A percentile compares a stretch with the other conserved stretches of the same genome.
Conservation (phyloP, 2,329 filamentous ascomycete species). For the Chrysoporthe austroafricana region DNA sequence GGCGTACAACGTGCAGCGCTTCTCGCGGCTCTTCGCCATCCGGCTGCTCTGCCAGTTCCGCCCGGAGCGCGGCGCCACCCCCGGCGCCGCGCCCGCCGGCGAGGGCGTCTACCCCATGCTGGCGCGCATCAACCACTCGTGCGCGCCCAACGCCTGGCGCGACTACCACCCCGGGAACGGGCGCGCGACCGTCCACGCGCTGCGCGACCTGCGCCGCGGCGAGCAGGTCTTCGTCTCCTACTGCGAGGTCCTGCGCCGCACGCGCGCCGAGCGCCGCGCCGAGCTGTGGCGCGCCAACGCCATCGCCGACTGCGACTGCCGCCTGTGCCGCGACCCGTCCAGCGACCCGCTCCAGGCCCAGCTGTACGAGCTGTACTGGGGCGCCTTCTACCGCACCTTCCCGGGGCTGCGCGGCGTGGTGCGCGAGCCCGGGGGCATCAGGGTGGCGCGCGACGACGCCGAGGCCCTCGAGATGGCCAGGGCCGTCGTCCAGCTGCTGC, state of each 20-base stretch:
- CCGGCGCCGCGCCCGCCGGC: neutral
- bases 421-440: neutral
- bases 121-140: conserved; percentile 31
- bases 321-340: conserved; percentile 5
- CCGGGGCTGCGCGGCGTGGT: neutral
- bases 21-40: conserved; percentile 9
- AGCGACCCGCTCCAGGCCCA: neutral
- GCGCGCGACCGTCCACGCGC: conserved; percentile 29
- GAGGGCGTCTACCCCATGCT: conserved; percentile 15
- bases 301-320: conserved; percentile 12
- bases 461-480: conserved; percentile 11
- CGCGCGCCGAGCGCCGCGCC: neutral
- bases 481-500: conserved; percentile 8
- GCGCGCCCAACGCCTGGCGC: conserved; percentile 30
- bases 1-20: conserved; percentile 4
- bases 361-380: neutral
- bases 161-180: conserved; percentile 26
- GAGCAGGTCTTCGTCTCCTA: conserved; percentile 30
- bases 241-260: neutral
- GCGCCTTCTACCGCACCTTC: neutral
- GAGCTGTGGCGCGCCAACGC: neutral
- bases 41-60: neutral
- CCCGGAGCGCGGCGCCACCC: neutral
- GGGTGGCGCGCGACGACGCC: neutral
- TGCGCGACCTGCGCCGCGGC: conserved; percentile 27